These are phyloP conservation scores for Cercophora samala DNA, from an alignment of 495 filamentous ascomycete genomes.

Conservation along the genomic window DNA sequence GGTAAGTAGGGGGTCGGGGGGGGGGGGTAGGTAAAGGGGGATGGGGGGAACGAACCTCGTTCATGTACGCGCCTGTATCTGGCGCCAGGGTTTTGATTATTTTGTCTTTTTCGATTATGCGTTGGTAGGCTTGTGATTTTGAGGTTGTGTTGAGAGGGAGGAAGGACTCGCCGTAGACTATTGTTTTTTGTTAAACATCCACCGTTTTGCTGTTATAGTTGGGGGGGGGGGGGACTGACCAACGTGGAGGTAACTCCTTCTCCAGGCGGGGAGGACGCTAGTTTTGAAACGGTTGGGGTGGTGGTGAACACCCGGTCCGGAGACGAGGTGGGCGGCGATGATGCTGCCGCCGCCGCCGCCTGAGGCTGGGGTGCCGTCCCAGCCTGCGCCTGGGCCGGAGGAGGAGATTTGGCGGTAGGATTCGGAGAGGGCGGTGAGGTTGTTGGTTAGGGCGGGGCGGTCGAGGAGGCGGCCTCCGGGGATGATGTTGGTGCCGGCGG, in stretches of 20 bases:
- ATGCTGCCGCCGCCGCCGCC: neutral
- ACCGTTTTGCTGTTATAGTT: neutral
- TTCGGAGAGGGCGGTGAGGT: constrained; percentile 25
- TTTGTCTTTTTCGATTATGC: constrained; percentile 44
- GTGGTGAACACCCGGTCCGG: constrained; percentile 36
- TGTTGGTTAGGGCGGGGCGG: constrained; percentile 28
- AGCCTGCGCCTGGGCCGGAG: neutral
- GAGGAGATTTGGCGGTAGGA: constrained; percentile 5
- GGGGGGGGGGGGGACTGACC: neutral
- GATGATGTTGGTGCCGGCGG: constrained; percentile 40
- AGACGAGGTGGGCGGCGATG: constrained; percentile 30
- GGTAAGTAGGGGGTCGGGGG: no score
- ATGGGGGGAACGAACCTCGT: constrained; percentile 32
- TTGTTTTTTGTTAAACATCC: neutral
- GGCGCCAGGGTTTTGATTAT: constrained; percentile 37
- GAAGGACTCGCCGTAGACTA: constrained; percentile 23
- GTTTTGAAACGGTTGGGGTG: constrained; percentile 28
- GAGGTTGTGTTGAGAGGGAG: constrained; percentile 39
- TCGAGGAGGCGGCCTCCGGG: constrained; percentile 44
- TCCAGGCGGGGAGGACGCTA: constrained; percentile 57
- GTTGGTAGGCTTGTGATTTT: constrained; percentile 35
- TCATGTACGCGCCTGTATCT: constrained; percentile 40
- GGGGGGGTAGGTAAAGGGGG: neutral
- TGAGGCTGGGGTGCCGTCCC: constrained; percentile 12
- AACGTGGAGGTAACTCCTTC: constrained; percentile 47